These are phyloP conservation scores for Cladosporium sp. DNA, from an alignment of 2,329 filamentous ascomycete genomes.

Conservation along the genomic window DNA sequence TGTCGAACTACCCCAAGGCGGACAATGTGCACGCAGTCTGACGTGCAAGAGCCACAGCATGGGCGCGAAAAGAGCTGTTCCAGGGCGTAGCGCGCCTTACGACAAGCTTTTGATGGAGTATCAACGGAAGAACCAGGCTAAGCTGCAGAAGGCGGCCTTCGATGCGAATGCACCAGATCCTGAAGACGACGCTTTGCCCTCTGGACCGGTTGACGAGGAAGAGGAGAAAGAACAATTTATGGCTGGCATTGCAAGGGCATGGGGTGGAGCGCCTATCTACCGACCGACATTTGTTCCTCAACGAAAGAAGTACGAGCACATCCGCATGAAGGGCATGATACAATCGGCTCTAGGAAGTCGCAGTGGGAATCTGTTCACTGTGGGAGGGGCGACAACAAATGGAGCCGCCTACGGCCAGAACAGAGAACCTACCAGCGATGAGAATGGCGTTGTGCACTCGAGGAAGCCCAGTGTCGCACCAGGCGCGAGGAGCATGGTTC, in stretches of 20 bases:
- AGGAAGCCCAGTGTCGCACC: constrained; percentile 19
- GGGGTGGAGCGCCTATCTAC: constrained; percentile 68
- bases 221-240: constrained; percentile 90
- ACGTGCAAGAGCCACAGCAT: constrained; percentile 90
- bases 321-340: constrained; percentile 59
- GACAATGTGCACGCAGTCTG: constrained; percentile 76
- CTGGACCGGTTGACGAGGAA: constrained; percentile 80
- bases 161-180: constrained; percentile 79
- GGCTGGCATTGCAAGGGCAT: constrained; percentile 63
- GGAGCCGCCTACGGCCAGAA: constrained; percentile 13
- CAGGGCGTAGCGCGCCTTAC: constrained; percentile 78
- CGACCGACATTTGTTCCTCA: constrained; percentile 53
- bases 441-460: constrained; percentile 17
- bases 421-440: constrained; percentile 15
- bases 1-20: constrained; percentile 75
- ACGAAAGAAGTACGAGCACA: constrained; percentile 51
- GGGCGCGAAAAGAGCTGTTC: constrained; percentile 85
- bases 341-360: constrained; percentile 50
- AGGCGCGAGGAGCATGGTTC: constrained; percentile 23
- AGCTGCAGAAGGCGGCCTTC: constrained; percentile 92
- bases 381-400: background rate
- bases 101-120: constrained; percentile 68
- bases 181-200: constrained; percentile 70
- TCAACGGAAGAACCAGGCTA: constrained; percentile 95
- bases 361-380: constrained; percentile 12